Evolutionary conservation across 176 grass and related monocot species (phyloP), one percentile per base, ranked within the genome.

Genomic region (Tillandsia fasciculata): DNA sequence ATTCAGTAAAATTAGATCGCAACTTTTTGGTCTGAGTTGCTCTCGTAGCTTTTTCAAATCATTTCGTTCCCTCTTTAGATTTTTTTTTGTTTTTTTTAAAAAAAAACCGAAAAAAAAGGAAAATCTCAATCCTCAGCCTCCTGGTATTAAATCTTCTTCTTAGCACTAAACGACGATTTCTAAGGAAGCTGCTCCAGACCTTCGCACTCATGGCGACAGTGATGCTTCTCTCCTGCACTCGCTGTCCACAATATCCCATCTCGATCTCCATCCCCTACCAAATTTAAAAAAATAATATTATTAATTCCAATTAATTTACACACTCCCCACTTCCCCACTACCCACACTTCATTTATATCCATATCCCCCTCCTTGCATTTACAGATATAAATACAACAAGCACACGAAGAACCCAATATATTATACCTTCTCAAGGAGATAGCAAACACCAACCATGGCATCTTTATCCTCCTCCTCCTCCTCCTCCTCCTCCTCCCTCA

Each of bases 181-280:
- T 63, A 78, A 74, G 70, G 56, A 61, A 20, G 20, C 74, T 50
- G 69, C 48, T 10, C 17, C 69, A 42, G 5, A 42, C 4, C 33
- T 42, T 42, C 3, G 33, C 33, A 42, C 49, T 73, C 69, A 64
- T 9, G 9, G 56, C 51, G 54, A 81, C n/a, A 70, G 56, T 63
- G 65, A 66, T 26, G 11, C 69, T 22, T 64, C 66, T 3, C 33
- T 3, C 53, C n/a, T 27, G 2, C 6, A 11, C 10, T 12, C 59
- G 47, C 26, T 49, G 63, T 68, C 67, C 17, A 75, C 79, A 87
- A 82, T 78, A 79, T 82, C 79, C 79, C 50, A 13, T 71, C 26
- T 26, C 56, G 49, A 3, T 10, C 68, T 11, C 58, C 81, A 74
- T 26, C 78, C 70, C 79, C 72, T 66, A 7, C 20, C 53, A 59